Evolutionary conservation across 495 filamentous ascomycete genomes (phyloP), one percentile per base, ranked within the genome.

Genomic region (Penicillium salamii): DNA sequence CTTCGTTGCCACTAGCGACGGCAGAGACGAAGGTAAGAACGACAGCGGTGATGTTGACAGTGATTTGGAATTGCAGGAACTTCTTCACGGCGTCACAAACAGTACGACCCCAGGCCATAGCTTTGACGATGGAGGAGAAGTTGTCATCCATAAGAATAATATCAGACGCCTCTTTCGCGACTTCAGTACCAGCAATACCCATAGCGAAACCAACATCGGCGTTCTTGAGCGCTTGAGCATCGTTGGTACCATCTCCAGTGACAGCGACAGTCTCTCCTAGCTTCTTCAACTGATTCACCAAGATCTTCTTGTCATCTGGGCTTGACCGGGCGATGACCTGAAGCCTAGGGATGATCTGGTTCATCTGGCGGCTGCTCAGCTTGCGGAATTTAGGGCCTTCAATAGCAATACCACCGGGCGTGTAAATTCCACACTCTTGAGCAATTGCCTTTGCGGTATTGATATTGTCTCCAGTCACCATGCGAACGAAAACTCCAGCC

Each of bases 111-210:
- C 89, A 95, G 67, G 87, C 81, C 52, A 95, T 79, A 43, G 89
- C 91, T 58, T 88, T 90, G 42, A 95, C 82, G 54, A 96, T 95
- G 17, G 89, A 95, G 7, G 89, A 67, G 65, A 96, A 96, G 57
- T 95, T 91, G 65, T 96, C 90, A 58, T 95, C 89, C 86, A 95
- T 91, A 42, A 96, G 70, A 53, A 96, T 90, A 53, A 96, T 95
- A 33, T 89, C 86, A n/a, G 90, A 93, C 13, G 90, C 90, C 60
- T 95, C 90, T 62, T 95, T 95, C 8, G 90, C 90, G 15, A 96
- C 89, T 63, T 95, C 90, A 26, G 91, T 96, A 48, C 90, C 91
- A 36, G 87, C 77, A 47, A 95, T 85, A 58, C 90, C 90, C 91
- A 96, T 95, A 4, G 90, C 89, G 61, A 96, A 93, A 2, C 90